Evolutionary conservation across 306 rosid genomes (phyloP).

Genomic region (Geum urbanum): DNA sequence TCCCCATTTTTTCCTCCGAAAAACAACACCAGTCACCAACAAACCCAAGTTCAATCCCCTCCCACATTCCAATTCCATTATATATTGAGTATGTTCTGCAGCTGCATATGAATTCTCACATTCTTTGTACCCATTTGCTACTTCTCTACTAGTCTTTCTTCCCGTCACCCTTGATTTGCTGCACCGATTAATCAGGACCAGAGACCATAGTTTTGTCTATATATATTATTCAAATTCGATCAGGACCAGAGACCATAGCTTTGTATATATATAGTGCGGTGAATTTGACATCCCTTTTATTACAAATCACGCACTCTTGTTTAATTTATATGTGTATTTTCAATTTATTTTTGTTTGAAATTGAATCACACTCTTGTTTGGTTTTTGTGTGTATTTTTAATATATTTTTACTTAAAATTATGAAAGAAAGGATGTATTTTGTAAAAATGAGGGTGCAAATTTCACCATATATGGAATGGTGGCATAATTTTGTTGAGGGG

Average conservation of each 20-base stretch:
- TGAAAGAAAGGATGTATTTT: too few relatives aligned
- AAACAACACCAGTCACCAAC: not conserved
- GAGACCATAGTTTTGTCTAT: too few relatives aligned
- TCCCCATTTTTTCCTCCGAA: not conserved
- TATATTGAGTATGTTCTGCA: not conserved
- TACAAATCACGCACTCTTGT: too few relatives aligned
- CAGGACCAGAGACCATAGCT: not conserved
- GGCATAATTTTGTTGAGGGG: conserved; percentile 11
- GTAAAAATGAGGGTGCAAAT: too few relatives aligned
- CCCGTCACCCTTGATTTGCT: conserved; percentile 11
- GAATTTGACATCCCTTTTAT: too few relatives aligned
- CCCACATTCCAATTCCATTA: conserved; percentile 19
- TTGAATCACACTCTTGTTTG: too few relatives aligned
- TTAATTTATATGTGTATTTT: too few relatives aligned
- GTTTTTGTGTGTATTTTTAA: too few relatives aligned
- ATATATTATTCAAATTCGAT: too few relatives aligned
- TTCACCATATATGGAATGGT: not conserved
- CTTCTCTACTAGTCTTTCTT: not conserved
- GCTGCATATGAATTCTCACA: not conserved
- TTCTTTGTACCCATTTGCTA: not conserved
- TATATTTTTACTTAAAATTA: too few relatives aligned
- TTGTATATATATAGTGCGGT: too few relatives aligned
- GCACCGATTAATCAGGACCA: conserved; percentile 10
- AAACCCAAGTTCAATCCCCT: not conserved
- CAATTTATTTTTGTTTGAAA: too few relatives aligned